phyloP scores from a whole-genome alignment of 345 rosid genomes.

The Acer campestre region DNA sequence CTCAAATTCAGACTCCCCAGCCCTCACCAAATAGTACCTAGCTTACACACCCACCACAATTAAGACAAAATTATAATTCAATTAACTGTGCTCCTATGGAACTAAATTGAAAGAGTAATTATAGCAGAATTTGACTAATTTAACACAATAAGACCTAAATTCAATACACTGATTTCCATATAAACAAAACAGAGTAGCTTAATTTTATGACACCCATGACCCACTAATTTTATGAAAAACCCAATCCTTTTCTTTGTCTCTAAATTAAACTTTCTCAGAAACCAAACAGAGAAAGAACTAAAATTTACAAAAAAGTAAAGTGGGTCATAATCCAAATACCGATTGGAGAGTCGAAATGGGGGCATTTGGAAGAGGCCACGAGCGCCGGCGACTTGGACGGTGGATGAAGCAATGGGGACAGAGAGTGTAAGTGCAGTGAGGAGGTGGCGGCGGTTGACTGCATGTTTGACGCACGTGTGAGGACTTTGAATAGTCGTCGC shows the following conservation, averaged over 20 bases:
- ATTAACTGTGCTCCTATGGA: background rate
- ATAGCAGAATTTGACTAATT: background rate
- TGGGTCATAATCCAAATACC: constrained; percentile 29
- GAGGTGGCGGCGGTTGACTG: constrained; percentile 47
- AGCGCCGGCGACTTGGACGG: constrained; percentile 32
- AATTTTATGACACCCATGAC: background rate
- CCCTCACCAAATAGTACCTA: constrained; percentile 91
- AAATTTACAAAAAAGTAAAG: background rate
- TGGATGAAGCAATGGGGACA: constrained; percentile 24
- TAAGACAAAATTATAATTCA: constrained; percentile 1
- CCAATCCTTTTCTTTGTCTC: background rate
- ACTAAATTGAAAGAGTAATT: background rate
- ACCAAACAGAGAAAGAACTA: too few species aligned
- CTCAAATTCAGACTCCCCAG: constrained; percentile 89
- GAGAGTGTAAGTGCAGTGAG: constrained; percentile 41
- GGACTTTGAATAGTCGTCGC: constrained; percentile 13
- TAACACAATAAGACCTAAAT: background rate
- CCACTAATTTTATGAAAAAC: background rate
- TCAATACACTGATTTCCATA: background rate
- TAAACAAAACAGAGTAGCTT: background rate
- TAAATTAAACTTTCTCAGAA: background rate
- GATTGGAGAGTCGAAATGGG: constrained; percentile 55
- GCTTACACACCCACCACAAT: constrained; percentile 42
- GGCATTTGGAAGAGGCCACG: constrained; percentile 83
- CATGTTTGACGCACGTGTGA: constrained; percentile 8